Percentiles rank a stretch among this genome's conserved stretches.
Evolutionary conservation across 176 grass and related monocot species (phyloP).

Genomic region (Eleusine indica): DNA sequence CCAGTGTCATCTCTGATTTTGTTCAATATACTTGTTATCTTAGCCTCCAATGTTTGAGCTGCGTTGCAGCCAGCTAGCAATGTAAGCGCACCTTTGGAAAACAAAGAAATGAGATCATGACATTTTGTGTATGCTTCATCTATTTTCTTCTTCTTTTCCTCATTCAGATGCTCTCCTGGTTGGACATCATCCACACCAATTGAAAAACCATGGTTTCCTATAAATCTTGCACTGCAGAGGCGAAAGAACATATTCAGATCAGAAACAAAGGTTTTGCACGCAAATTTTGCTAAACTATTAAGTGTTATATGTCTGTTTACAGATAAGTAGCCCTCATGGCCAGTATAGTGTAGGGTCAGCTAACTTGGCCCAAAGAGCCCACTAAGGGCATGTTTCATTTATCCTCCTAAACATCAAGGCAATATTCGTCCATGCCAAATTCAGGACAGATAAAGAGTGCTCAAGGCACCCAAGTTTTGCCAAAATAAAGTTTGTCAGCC

Average conservation of each 20-base stretch:
- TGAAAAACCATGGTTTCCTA: constrained; percentile 97
- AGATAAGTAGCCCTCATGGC: neutral
- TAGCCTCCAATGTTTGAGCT: constrained; percentile 74
- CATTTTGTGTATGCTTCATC: constrained; percentile 73
- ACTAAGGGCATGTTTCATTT: neutral
- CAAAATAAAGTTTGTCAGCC: neutral
- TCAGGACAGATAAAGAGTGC: neutral
- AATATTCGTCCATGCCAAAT: neutral
- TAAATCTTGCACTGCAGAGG: constrained; percentile 88
- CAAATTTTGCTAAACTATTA: neutral
- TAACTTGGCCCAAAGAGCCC: neutral
- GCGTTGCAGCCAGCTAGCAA: constrained; percentile 70
- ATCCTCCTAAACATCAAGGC: neutral
- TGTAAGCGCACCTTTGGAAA: constrained; percentile 63
- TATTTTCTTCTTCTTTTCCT: constrained; percentile 73
- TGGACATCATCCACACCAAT: constrained; percentile 96
- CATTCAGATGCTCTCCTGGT: constrained; percentile 71
- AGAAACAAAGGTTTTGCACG: constrained; percentile 26
- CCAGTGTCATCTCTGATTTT: constrained; percentile 71
- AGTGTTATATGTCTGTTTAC: neutral
- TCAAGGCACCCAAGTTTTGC: neutral
- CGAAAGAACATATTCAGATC: constrained; percentile 26
- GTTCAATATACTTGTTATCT: constrained; percentile 73
- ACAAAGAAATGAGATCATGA: constrained; percentile 72
- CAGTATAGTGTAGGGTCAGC: neutral